These are phyloP conservation scores for Aphanomyces astaci DNA, from an alignment of 352 stramenopile genomes.

Conservation along the genomic window DNA sequence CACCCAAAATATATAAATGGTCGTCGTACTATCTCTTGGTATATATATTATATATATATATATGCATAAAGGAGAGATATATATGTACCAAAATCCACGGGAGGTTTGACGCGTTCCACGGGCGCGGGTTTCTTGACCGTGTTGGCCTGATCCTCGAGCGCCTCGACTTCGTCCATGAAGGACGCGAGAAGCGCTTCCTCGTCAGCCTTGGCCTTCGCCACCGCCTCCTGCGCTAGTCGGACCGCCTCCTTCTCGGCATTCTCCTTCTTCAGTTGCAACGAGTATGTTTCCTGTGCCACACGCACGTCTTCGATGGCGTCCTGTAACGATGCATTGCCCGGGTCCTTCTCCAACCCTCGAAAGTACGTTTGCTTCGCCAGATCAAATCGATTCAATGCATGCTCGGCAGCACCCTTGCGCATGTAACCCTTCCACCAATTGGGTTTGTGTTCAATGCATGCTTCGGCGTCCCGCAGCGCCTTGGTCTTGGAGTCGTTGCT, in stretches of 20 bases:
- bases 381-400: slow-evolving; percentile 69
- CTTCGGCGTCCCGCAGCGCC: slow-evolving; percentile 66
- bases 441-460: slow-evolving; percentile 63
- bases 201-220: slow-evolving; percentile 25
- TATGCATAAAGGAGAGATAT: no score
- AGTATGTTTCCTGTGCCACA: slow-evolving; percentile 58
- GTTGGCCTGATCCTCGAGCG: slow-evolving; percentile 68
- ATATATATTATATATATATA: no score
- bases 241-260: slow-evolving; percentile 41
- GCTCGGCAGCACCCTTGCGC: slow-evolving; percentile 70
- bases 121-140: slow-evolving; percentile 54
- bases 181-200: slow-evolving; percentile 53
- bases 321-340: slow-evolving; percentile 60
- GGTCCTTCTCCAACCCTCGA: slow-evolving; percentile 47
- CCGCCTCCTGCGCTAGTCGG: slow-evolving; percentile 33
- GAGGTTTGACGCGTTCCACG: slow-evolving; percentile 38
- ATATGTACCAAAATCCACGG: slow-evolving; percentile 66
- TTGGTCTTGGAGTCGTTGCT: slow-evolving; percentile 72
- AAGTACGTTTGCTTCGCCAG: slow-evolving; percentile 64
- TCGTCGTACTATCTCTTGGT: no score
- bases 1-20: no score
- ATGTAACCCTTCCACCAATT: slow-evolving; percentile 85
- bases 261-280: slow-evolving; percentile 39
- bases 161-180: slow-evolving; percentile 82
- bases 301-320: slow-evolving; percentile 62